Conservation (phyloP, 805 yeast genomes). For the Saccharomyces cerevisiae region DNA sequence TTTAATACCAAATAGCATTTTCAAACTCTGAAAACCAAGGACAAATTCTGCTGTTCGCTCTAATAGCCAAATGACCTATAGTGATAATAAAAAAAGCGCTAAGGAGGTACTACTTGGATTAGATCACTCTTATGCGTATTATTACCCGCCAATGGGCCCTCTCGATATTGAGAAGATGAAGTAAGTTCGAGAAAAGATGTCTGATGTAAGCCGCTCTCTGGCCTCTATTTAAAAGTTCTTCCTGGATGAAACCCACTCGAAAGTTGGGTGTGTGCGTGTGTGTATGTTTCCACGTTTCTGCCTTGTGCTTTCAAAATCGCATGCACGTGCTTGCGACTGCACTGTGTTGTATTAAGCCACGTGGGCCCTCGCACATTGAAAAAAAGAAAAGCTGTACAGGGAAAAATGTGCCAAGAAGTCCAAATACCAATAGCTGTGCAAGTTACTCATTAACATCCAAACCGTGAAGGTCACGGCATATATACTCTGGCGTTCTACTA, state of each 20-base stretch:
- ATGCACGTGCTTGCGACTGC: background rate
- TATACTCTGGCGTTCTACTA: background rate
- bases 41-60: background rate
- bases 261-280: background rate
- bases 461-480: background rate
- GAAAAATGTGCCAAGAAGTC: background rate
- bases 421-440: background rate
- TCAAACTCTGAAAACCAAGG: background rate
- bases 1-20: slow-evolving; percentile 81
- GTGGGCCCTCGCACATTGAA: background rate
- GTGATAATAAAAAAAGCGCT: background rate
- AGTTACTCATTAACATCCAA: background rate
- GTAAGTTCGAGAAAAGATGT: background rate
- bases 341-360: background rate
- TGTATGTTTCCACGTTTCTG: background rate
- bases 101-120: background rate
- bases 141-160: background rate
- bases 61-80: background rate
- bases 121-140: background rate
- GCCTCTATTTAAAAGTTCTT: background rate
- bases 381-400: background rate
- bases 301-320: background rate
- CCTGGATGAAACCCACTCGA: background rate
- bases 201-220: background rate
- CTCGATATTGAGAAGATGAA: background rate